Evolutionary conservation across 176 grass and related monocot species (phyloP).

Genomic region (Oryza rufipogon): DNA sequence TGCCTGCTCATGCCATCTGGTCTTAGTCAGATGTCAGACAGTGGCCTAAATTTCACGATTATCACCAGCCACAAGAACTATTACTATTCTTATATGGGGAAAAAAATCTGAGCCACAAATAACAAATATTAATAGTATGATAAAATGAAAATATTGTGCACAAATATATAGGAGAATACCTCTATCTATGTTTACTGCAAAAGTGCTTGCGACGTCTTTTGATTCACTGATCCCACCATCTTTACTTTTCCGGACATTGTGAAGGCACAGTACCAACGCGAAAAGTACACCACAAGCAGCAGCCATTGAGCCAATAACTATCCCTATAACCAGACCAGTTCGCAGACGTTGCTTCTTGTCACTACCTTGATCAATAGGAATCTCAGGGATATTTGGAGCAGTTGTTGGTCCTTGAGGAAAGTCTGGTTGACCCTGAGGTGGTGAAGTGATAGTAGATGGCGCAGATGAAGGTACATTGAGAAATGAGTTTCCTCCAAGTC

Average conservation of each 20-base stretch:
- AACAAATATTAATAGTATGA: not conserved
- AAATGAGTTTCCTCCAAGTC: slow-evolving; percentile 87
- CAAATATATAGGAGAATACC: slow-evolving; percentile 55
- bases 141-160: not conserved
- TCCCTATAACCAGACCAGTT: slow-evolving; percentile 61
- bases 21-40: not conserved
- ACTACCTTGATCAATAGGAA: slow-evolving; percentile 34
- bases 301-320: slow-evolving; percentile 66
- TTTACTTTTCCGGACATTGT: slow-evolving; percentile 49
- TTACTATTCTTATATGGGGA: not conserved
- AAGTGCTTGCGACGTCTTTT: slow-evolving; percentile 50
- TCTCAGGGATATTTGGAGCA: slow-evolving; percentile 42
- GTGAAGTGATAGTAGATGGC: slow-evolving; percentile 49
- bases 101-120: not conserved
- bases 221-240: slow-evolving; percentile 54
- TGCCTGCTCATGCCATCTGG: not conserved
- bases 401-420: slow-evolving; percentile 41
- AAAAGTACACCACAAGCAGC: slow-evolving; percentile 65
- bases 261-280: slow-evolving; percentile 54
- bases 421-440: slow-evolving; percentile 39
- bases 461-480: slow-evolving; percentile 63
- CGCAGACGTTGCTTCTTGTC: slow-evolving; percentile 68
- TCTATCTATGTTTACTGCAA: slow-evolving; percentile 56
- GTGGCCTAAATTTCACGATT: not conserved
- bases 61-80: not conserved